These are phyloP conservation scores for Phalaenopsis equestris DNA, from an alignment of 106 monocot species.

Conservation along the genomic window DNA sequence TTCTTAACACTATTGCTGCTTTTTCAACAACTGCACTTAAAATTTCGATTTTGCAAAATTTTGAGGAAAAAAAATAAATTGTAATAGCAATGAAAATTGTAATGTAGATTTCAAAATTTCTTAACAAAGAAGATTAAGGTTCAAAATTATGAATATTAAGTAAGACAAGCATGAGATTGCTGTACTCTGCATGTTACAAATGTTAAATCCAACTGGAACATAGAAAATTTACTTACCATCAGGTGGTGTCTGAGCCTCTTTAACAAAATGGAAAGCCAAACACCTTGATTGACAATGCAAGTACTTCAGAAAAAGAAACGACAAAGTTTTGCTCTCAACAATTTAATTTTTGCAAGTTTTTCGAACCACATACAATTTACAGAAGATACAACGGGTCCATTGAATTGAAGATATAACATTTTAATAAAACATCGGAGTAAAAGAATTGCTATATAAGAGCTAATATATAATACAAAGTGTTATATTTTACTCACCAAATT, in stretches of 20 bases:
- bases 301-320: slow-evolving; percentile 3
- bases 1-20: not conserved
- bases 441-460: not conserved
- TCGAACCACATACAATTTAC: not conserved
- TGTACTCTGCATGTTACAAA: not conserved
- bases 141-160: not conserved
- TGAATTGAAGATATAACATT: not conserved
- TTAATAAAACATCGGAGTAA: not conserved
- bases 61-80: not conserved
- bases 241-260: slow-evolving; percentile 39
- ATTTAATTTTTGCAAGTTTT: not conserved
- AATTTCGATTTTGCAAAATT: not conserved
- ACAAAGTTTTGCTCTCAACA: not conserved
- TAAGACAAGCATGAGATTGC: not conserved
- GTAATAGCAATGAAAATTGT: too few species aligned
- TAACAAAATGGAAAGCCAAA: slow-evolving; percentile 67
- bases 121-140: not conserved
- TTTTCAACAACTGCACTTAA: not conserved
- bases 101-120: too few species aligned
- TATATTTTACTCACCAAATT: slow-evolving; percentile 57
- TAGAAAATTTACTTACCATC: slow-evolving; percentile 32
- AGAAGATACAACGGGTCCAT: not conserved
- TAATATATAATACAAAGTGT: not conserved
- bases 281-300: slow-evolving; percentile 46
- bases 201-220: not conserved